Conservation (phyloP, 495 filamentous ascomycete genomes). For the Cairneyella variabilis region DNA sequence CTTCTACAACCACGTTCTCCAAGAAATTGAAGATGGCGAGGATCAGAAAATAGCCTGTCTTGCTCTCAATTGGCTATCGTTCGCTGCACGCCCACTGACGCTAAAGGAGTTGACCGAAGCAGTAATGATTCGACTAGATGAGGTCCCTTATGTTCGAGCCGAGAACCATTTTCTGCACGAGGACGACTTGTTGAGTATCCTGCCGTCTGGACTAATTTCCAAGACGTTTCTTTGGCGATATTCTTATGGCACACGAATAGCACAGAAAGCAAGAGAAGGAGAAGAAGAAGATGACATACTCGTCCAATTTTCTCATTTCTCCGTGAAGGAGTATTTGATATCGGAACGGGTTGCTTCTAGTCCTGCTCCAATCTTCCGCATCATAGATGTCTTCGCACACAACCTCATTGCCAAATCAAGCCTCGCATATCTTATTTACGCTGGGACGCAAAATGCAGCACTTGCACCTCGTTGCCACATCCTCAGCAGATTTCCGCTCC, state of each 20-base stretch:
- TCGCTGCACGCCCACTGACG: slow-evolving; percentile 26
- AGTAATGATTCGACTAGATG: slow-evolving; percentile 14
- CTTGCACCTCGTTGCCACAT: background rate
- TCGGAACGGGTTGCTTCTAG: background rate
- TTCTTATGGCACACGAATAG: slow-evolving; percentile 3
- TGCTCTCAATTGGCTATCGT: slow-evolving; percentile 30
- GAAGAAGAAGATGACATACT: slow-evolving; percentile 31
- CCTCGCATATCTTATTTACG: background rate
- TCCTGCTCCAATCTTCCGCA: background rate
- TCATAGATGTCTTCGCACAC: background rate
- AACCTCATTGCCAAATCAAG: background rate
- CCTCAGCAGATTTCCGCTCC: background rate
- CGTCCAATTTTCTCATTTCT: slow-evolving; percentile 33
- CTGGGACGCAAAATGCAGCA: too few species aligned
- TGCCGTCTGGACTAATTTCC: background rate
- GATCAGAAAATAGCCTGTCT: slow-evolving; percentile 17
- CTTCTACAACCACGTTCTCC: slow-evolving; percentile 30
- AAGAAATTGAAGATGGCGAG: slow-evolving; percentile 9
- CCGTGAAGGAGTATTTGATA: slow-evolving; percentile 26
- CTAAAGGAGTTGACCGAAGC: slow-evolving; percentile 30
- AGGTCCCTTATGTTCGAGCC: slow-evolving; percentile 6
- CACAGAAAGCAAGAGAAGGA: slow-evolving; percentile 24
- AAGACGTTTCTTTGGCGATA: background rate
- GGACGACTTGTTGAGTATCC: slow-evolving; percentile 12
- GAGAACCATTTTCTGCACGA: slow-evolving; percentile 17